Conservation (phyloP, 495 filamentous ascomycete species). For the Aspergillus baeticus region DNA sequence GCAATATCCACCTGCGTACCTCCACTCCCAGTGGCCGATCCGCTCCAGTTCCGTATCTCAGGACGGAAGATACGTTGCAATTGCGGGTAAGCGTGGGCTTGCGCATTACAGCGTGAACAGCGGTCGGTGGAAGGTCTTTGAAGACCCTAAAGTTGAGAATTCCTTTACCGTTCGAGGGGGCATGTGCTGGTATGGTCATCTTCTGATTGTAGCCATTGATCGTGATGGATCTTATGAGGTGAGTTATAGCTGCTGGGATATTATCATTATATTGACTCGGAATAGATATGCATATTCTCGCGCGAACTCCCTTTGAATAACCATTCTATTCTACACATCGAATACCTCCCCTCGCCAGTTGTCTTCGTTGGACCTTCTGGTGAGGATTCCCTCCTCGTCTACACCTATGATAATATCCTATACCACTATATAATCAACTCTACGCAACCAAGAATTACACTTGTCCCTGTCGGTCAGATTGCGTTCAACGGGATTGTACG, state of each 20-base stretch:
- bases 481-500: slow-evolving; percentile 95
- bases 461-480: slow-evolving; percentile 93
- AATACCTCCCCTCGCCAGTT: slow-evolving; percentile 78
- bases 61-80: slow-evolving; percentile 91
- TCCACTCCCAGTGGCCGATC: slow-evolving; percentile 91
- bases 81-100: slow-evolving; percentile 87
- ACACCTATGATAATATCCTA: slow-evolving; percentile 93
- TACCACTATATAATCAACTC: slow-evolving; percentile 89
- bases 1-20: slow-evolving; percentile 79
- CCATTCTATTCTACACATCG: slow-evolving; percentile 65
- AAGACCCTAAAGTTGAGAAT: slow-evolving; percentile 76
- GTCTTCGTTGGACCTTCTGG: slow-evolving; percentile 85
- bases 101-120: slow-evolving; percentile 96
- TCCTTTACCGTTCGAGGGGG: slow-evolving; percentile 90
- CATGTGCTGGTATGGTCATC: slow-evolving; percentile 98
- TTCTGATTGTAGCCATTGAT: slow-evolving; percentile 92
- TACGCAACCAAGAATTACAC: slow-evolving; percentile 63
- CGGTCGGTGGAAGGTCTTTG: slow-evolving; percentile 93
- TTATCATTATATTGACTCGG: slow-evolving; percentile 9
- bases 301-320: slow-evolving; percentile 79
- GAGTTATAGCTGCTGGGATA: slow-evolving; percentile 17
- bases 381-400: slow-evolving; percentile 91
- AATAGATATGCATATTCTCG: slow-evolving; percentile 81
- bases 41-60: slow-evolving; percentile 78
- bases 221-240: slow-evolving; percentile 78